These are phyloP conservation scores for Paecilomyces dactylethromorphus DNA, from an alignment of 2,329 filamentous ascomycete species.

Conservation along the genomic window DNA sequence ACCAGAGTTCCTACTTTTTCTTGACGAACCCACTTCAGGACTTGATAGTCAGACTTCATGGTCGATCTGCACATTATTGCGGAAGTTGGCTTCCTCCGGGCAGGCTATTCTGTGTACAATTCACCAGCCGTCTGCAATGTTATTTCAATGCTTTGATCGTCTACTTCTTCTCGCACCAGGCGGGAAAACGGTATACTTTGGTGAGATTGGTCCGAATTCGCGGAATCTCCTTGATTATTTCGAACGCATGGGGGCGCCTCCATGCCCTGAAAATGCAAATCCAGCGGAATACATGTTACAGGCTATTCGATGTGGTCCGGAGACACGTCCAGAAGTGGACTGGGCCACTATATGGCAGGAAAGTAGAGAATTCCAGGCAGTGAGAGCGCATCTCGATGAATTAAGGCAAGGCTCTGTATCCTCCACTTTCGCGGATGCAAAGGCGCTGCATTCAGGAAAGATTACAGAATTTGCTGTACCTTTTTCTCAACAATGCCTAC, in stretches of 20 bases:
- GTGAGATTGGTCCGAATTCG: constrained; percentile 57
- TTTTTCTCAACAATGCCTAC: constrained; percentile 59
- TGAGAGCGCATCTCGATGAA: constrained; percentile 50
- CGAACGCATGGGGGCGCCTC: constrained; percentile 54
- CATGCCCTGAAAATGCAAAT: constrained; percentile 58
- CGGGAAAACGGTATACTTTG: constrained; percentile 64
- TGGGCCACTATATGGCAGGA: constrained; percentile 59
- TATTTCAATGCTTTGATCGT: constrained; percentile 78
- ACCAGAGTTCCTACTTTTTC: constrained; percentile 80
- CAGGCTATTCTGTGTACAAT: constrained; percentile 96
- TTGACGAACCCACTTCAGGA: constrained; percentile 92
- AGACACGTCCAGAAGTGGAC: constrained; percentile 55
- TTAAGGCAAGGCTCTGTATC: constrained; percentile 35
- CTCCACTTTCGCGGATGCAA: constrained; percentile 35
- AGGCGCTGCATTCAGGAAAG: constrained; percentile 37
- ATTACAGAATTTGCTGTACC: constrained; percentile 77
- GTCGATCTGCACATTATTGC: constrained; percentile 80
- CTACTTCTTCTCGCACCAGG: constrained; percentile 59
- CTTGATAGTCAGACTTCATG: constrained; percentile 90
- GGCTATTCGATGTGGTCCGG: constrained; percentile 54
- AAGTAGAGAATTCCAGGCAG: constrained; percentile 49
- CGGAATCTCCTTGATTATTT: constrained; percentile 57
- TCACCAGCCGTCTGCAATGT: constrained; percentile 87
- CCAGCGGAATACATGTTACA: constrained; percentile 71
- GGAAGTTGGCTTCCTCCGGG: constrained; percentile 82